These are phyloP conservation scores for Raddia distichophylla DNA, from an alignment of 176 grass and related monocot genomes.

Conservation along the genomic window DNA sequence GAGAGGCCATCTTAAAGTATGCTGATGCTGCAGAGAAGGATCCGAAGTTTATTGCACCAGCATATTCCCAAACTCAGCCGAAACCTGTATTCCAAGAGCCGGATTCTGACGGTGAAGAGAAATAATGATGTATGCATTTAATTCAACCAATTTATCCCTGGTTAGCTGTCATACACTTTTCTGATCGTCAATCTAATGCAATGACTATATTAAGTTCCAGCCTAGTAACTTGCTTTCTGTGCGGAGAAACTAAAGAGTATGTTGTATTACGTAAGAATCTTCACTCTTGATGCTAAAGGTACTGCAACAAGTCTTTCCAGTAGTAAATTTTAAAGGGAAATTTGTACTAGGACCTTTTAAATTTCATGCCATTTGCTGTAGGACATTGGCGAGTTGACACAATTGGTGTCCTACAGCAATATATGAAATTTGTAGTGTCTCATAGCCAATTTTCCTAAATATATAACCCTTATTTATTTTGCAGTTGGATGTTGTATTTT, in stretches of 20 bases:
- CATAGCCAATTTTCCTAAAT: too few relatives aligned
- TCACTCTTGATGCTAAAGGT: not conserved
- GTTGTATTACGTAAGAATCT: not conserved
- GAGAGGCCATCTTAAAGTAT: slow-evolving; percentile 96
- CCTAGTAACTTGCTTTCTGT: not conserved
- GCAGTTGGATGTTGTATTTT: slow-evolving; percentile 31
- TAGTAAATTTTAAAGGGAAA: not conserved
- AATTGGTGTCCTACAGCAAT: too few relatives aligned
- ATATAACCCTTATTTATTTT: not conserved
- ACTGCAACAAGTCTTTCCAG: slow-evolving; percentile 13
- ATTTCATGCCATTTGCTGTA: too few relatives aligned
- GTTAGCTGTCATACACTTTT: slow-evolving; percentile 17
- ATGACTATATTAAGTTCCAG: slow-evolving; percentile 2
- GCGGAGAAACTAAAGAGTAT: slow-evolving; percentile 28
- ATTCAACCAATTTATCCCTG: not conserved
- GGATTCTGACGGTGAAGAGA: slow-evolving; percentile 89
- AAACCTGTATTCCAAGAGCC: slow-evolving; percentile 82
- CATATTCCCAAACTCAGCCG: slow-evolving; percentile 91
- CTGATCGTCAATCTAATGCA: slow-evolving; percentile 24
- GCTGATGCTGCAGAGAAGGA: slow-evolving; percentile 93
- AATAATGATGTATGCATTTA: slow-evolving; percentile 43
- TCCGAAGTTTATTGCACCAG: slow-evolving; percentile 88
- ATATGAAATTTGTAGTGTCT: too few relatives aligned
- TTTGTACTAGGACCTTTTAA: too few relatives aligned
- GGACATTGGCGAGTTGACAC: too few relatives aligned